Evolutionary conservation across 2,329 filamentous ascomycete genomes (phyloP).

Genomic region (Verticillium nubilum): DNA sequence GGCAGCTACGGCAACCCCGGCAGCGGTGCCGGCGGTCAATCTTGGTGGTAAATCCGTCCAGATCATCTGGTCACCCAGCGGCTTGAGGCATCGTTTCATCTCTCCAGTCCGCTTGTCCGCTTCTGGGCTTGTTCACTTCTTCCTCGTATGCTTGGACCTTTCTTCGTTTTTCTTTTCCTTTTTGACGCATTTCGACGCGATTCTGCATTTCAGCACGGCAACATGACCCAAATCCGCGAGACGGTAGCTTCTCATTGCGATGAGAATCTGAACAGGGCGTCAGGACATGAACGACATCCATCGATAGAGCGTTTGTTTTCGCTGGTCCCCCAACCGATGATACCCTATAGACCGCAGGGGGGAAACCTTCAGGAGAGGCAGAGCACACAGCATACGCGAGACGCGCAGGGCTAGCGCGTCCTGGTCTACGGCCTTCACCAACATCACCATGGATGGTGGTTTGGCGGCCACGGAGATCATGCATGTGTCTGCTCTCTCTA

Average conservation of each 20-base stretch:
- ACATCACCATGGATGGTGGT: conserved; percentile 6
- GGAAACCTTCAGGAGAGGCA: conserved; percentile 18
- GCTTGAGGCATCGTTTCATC: conserved; percentile 1
- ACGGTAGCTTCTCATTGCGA: conserved; percentile 20
- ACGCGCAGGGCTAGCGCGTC: neutral
- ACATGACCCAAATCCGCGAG: conserved; percentile 27
- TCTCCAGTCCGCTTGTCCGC: neutral
- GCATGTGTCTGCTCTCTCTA: conserved; percentile 31
- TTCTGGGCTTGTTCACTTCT: conserved; percentile 14
- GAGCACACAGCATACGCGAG: conserved; percentile 12
- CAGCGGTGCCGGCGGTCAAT: conserved; percentile 55
- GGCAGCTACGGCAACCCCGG: conserved; percentile 61
- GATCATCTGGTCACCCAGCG: conserved; percentile 2
- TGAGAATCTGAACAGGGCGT: conserved; percentile 27
- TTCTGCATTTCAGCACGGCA: conserved; percentile 19
- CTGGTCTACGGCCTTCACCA: conserved; percentile 1
- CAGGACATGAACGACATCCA: conserved; percentile 20
- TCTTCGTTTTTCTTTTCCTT: conserved; percentile 17
- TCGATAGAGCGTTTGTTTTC: conserved; percentile 17
- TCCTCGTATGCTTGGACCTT: conserved; percentile 13
- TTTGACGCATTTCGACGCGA: conserved; percentile 18
- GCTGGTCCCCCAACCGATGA: conserved; percentile 17
- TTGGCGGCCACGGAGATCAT: conserved; percentile 12
- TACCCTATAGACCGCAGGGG: conserved; percentile 20
- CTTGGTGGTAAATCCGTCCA: conserved; percentile 56